Evolutionary conservation across 345 rosid species (phyloP).

Genomic region (Barbarea vulgaris): DNA sequence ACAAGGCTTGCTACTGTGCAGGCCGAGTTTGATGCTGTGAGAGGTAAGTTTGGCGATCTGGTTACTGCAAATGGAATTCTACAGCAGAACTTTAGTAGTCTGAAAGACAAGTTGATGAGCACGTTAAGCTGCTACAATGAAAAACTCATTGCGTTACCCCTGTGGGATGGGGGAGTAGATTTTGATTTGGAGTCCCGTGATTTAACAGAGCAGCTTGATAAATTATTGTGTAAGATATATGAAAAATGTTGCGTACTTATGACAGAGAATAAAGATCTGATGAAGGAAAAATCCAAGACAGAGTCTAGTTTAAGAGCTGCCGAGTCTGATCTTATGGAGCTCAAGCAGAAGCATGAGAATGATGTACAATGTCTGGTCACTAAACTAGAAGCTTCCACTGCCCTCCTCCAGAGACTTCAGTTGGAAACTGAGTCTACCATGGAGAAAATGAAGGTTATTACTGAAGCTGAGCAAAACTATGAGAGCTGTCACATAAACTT

Average conservation of each 20-base stretch:
- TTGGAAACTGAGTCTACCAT: conserved; percentile 58
- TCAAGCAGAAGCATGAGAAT: conserved; percentile 61
- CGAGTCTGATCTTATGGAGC: conserved; percentile 52
- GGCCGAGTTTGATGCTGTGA: conserved; percentile 55
- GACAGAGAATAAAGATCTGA: conserved; percentile 58
- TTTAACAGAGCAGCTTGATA: conserved; percentile 51
- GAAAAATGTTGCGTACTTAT: conserved; percentile 53
- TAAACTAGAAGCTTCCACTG: conserved; percentile 55
- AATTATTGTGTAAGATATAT: conserved; percentile 54
- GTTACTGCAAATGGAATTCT: conserved; percentile 52
- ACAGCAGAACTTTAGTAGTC: conserved; percentile 46
- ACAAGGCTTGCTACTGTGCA: conserved; percentile 49
- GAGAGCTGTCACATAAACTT: conserved; percentile 50
- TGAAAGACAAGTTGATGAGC: conserved; percentile 52
- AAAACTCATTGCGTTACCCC: conserved; percentile 43
- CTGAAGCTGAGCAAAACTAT: conserved; percentile 59
- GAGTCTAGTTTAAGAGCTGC: conserved; percentile 47
- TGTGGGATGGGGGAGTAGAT: conserved; percentile 38
- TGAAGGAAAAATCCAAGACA: conserved; percentile 55
- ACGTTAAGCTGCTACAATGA: conserved; percentile 51
- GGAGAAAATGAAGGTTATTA: conserved; percentile 51
- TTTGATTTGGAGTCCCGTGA: conserved; percentile 51
- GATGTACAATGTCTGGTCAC: conserved; percentile 48
- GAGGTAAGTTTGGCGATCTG: conserved; percentile 51
- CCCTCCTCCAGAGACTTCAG: conserved; percentile 63